A percentile compares a stretch with the other conserved stretches of the same genome.
These are phyloP conservation scores for Protomyces inouyei DNA, from an alignment of 1,139 yeast species.

Conservation along the genomic window DNA sequence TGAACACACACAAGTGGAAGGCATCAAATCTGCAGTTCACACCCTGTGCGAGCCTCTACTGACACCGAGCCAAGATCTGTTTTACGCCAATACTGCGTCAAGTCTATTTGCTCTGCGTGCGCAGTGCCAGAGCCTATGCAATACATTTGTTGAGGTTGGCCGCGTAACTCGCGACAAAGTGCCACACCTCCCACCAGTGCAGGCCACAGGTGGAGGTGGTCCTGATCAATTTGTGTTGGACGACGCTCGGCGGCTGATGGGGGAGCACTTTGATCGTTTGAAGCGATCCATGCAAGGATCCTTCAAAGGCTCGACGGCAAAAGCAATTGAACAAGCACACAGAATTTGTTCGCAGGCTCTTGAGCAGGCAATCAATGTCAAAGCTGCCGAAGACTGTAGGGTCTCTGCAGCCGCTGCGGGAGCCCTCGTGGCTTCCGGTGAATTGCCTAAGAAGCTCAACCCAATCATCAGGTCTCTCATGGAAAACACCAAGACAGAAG, in stretches of 20 bases:
- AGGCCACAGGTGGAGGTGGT: constrained; percentile 85
- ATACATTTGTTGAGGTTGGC: constrained; percentile 70
- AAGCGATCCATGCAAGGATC: constrained; percentile 63
- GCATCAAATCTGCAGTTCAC: constrained; percentile 42
- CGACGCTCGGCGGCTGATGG: constrained; percentile 66
- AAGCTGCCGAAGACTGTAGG: constrained; percentile 53
- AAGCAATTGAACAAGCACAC: constrained; percentile 74
- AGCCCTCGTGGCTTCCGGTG: constrained; percentile 55
- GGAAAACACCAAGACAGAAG: constrained; percentile 86
- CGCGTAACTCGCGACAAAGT: constrained; percentile 68
- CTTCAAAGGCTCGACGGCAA: constrained; percentile 64
- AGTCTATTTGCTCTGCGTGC: constrained; percentile 78
- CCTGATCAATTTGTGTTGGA: constrained; percentile 83
- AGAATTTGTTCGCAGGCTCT: constrained; percentile 63
- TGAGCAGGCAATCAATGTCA: constrained; percentile 59
- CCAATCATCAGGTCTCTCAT: constrained; percentile 84
- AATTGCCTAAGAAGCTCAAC: constrained; percentile 76
- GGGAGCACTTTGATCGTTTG: constrained; percentile 62
- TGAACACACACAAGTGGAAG: constrained; percentile 30
- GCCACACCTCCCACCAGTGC: constrained; percentile 81
- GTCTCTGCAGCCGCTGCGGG: constrained; percentile 74
- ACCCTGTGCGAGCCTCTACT: constrained; percentile 48
- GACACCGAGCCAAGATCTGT: constrained; percentile 35
- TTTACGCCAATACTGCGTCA: constrained; percentile 79
- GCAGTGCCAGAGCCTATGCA: constrained; percentile 76